These are phyloP conservation scores for Peribolospora baueri DNA, from an alignment of 768 basidiomycete genomes.

Conservation along the genomic window DNA sequence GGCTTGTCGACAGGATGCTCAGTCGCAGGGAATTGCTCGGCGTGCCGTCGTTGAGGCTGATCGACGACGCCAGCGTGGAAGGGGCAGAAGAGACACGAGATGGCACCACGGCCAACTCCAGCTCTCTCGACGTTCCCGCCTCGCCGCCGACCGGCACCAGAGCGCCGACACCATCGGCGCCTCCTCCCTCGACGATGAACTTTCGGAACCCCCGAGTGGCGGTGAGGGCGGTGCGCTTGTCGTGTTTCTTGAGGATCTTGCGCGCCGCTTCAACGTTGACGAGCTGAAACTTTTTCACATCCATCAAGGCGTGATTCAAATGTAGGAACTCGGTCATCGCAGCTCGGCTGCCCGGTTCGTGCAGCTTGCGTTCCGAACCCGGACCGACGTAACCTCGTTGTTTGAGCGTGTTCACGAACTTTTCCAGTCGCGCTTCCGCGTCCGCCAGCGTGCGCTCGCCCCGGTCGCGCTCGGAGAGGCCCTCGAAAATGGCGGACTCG, in stretches of 20 bases:
- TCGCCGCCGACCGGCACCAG: not conserved
- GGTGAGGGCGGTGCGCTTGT: constrained; percentile 64
- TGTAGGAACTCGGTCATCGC: constrained; percentile 47
- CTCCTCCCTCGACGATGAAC: constrained; percentile 15
- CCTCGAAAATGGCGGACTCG: constrained; percentile 67
- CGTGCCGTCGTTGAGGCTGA: constrained; percentile 1
- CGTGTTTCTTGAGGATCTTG: constrained; percentile 84
- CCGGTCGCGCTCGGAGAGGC: constrained; percentile 33
- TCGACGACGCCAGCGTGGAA: constrained; percentile 9
- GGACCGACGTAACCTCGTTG: constrained; percentile 11
- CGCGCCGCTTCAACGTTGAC: constrained; percentile 73
- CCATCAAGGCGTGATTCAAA: constrained; percentile 52
- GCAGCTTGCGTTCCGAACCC: constrained; percentile 33
- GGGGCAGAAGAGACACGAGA: constrained; percentile 5
- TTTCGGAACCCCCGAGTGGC: constrained; percentile 25
- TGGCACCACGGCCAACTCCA: constrained; percentile 12
- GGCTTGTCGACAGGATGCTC: constrained; percentile 16
- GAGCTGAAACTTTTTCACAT: constrained; percentile 63
- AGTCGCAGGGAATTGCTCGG: not conserved
- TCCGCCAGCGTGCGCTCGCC: constrained; percentile 44
- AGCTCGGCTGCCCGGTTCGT: constrained; percentile 31
- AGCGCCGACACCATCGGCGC: not conserved
- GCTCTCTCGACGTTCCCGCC: constrained; percentile 16
- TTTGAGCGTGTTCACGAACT: constrained; percentile 27
- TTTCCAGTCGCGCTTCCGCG: constrained; percentile 36